Base-by-base conservation (phyloP, 345 rosid species). In the Salix dunnii region DNA sequence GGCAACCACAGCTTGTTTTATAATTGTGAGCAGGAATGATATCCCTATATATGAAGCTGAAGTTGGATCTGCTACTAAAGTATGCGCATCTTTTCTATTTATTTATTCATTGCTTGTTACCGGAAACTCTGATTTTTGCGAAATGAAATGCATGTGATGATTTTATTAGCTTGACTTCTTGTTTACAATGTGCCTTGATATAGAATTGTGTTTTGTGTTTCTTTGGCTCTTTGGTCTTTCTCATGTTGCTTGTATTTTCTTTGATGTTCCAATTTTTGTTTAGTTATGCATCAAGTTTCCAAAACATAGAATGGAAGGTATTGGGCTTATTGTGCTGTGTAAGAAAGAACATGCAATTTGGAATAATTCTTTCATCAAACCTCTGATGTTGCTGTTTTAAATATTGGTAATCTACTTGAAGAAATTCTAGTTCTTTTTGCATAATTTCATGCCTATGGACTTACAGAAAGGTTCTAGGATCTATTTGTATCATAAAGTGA, bases 31-130 rank as follows among this genome's bases (percentile, higher is more conserved):
- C 83, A 74, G 95, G 82, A 91, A 96, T 51, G 97, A 96, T 75
- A 94, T 94, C 79, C 99, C 98, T 9, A 91, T 96, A 71, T 96
- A 94, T 70, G 98, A 96, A 89, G 97, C 98, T 75, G 97, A 96
- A 90, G 91, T 94, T 75, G 98, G 98, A 67, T 90, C 98, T 77
- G 90, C 96, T 60, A 86, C 90, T 23, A 96, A 96, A 84, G 98
- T 96, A 88, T 53, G 72, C 5, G 17, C 17, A 9, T 67, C 66
- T 63, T 23, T 36, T 1, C 25, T 74, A 28, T 13, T 69, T 11
- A 31, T 20, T 14, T 33, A 3, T 23, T 51, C 20, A 23, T 61
- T 23, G 17, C 20, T 3, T 3, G 17, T 23, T 48, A 49, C 35
- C 74, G 48, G 55, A 27, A 43, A 33, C 36, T 70, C 62, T 33